phyloP scores from a whole-genome alignment of 306 rosid genomes.

The Styphnolobium japonicum region DNA sequence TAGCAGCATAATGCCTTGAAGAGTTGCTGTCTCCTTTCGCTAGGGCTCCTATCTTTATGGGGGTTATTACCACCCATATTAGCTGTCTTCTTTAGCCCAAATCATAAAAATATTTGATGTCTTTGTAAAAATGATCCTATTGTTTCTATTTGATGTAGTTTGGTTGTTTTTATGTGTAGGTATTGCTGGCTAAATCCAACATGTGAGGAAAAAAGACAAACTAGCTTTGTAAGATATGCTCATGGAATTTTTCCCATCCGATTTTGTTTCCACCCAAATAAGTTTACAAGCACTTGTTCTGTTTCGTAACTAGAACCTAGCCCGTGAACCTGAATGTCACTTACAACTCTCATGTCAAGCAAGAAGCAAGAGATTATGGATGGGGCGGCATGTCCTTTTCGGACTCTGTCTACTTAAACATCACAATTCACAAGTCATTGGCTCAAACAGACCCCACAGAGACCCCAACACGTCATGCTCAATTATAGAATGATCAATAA shows the following conservation, averaged over 20 bases:
- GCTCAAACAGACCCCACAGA: conserved; percentile 24
- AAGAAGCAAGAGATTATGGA: conserved; percentile 10
- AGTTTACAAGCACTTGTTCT: conserved; percentile 20
- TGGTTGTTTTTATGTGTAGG: conserved; percentile 46
- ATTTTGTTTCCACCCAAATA: conserved; percentile 1
- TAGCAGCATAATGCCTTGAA: conserved; percentile 12
- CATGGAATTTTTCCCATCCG: conserved; percentile 22
- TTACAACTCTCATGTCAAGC: conserved; percentile 41
- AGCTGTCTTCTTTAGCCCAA: conserved; percentile 17
- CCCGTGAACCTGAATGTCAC: conserved; percentile 77
- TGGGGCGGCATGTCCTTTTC: conserved; percentile 23
- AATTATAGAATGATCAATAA: not conserved
- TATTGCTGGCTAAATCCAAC: conserved; percentile 49
- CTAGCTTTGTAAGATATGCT: conserved; percentile 32
- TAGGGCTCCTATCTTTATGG: conserved; percentile 36
- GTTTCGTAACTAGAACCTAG: conserved; percentile 36
- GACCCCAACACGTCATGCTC: not conserved
- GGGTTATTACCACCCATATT: conserved; percentile 23
- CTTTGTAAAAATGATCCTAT: conserved; percentile 28
- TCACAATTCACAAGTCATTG: conserved; percentile 32
- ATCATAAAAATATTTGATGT: not conserved
- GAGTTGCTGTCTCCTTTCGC: conserved; percentile 27
- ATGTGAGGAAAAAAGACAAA: conserved; percentile 81
- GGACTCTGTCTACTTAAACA: conserved; percentile 21
- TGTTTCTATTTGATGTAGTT: conserved; percentile 30